A percentile compares a stretch with the other conserved stretches of the same genome.
phyloP scores from a whole-genome alignment of 106 monocot genomes.

The Allium cepa region DNA sequence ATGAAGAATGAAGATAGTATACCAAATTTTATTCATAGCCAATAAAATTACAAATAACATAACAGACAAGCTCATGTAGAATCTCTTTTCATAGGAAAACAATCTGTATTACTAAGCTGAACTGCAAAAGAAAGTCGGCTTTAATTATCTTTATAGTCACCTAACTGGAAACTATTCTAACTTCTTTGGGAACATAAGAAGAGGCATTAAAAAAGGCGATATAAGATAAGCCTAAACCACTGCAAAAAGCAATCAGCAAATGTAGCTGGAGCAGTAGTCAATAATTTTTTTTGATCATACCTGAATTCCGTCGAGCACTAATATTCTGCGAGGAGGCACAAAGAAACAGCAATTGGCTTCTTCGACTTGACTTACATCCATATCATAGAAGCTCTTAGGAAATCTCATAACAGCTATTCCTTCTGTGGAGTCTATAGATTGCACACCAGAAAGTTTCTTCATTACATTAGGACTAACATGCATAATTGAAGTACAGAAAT shows the following conservation, averaged over 20 bases:
- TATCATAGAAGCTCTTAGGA: constrained; percentile 43
- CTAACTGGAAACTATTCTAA: too few relatives aligned
- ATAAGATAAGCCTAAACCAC: too few relatives aligned
- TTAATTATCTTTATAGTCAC: too few relatives aligned
- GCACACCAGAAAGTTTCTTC: constrained; percentile 85
- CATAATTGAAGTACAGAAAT: constrained; percentile 32
- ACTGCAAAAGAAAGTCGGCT: too few relatives aligned
- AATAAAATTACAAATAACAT: too few relatives aligned
- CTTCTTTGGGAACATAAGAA: too few relatives aligned
- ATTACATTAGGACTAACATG: constrained; percentile 63
- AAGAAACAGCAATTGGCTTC: constrained; percentile 24
- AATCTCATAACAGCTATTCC: constrained; percentile 82
- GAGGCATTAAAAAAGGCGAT: too few relatives aligned
- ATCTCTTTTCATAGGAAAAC: too few relatives aligned
- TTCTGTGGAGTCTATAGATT: constrained; percentile 64
- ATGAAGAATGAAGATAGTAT: too few relatives aligned
- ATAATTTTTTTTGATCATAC: constrained; percentile 20
- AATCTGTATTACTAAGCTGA: too few relatives aligned
- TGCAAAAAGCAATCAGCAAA: neutral
- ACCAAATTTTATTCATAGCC: too few relatives aligned
- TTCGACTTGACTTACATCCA: constrained; percentile 25
- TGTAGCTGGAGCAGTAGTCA: neutral
- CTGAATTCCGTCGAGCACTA: constrained; percentile 96
- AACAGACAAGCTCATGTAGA: too few relatives aligned
- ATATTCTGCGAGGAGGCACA: constrained; percentile 37